Conservation (phyloP, 331 rosid species). For the Acacia concinna region DNA sequence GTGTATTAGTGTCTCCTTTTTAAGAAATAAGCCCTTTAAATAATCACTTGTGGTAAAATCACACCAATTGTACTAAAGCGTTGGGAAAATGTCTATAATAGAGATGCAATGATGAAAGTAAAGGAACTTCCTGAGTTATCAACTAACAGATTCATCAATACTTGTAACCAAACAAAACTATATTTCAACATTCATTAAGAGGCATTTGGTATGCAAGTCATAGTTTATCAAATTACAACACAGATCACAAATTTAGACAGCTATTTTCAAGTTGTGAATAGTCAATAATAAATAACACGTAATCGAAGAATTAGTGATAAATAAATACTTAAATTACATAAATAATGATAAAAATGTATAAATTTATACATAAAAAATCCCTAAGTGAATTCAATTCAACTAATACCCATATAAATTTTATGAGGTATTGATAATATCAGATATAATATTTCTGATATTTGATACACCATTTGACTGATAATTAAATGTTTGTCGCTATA, state of each 20-base stretch:
- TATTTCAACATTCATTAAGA: slow-evolving; percentile 17
- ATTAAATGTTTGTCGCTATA: not conserved
- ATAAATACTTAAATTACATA: not conserved
- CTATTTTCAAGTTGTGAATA: not conserved
- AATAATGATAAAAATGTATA: not conserved
- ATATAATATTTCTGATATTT: not conserved
- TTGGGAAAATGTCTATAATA: not conserved
- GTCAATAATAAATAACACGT: not conserved
- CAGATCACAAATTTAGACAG: not conserved
- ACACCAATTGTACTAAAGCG: slow-evolving; percentile 15
- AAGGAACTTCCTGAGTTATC: slow-evolving; percentile 18
- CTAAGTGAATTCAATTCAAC: not conserved
- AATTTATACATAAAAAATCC: not conserved
- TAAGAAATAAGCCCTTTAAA: slow-evolving; percentile 22
- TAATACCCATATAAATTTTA: not conserved
- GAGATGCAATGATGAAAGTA: not conserved
- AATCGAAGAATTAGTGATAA: not conserved
- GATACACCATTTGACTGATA: not conserved
- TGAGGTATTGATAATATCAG: not conserved
- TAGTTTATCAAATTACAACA: not conserved
- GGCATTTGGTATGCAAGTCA: slow-evolving; percentile 13
- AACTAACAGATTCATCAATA: slow-evolving; percentile 4
- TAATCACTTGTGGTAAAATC: not conserved
- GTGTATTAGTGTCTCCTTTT: slow-evolving; percentile 16
- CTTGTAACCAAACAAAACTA: slow-evolving; percentile 10